phyloP scores from a whole-genome alignment of 768 basidiomycete species.

The Trametes maxima region DNA sequence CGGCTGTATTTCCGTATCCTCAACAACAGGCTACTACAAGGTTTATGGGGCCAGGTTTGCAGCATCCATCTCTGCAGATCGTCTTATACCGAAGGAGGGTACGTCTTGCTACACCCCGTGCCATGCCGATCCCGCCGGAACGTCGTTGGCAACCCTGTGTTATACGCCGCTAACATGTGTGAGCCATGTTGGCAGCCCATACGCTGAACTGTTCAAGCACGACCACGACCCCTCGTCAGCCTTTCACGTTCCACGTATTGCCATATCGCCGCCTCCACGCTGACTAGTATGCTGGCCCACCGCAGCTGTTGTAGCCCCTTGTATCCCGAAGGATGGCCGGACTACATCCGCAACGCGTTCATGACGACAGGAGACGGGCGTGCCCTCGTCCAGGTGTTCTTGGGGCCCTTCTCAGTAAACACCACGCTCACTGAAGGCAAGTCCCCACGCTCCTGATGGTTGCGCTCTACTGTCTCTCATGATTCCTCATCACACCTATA shows the following conservation, averaged over 20 bases:
- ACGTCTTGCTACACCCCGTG: too few relatives aligned
- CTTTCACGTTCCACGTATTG: background rate
- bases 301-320: conserved; percentile 53
- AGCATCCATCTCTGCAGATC: too few relatives aligned
- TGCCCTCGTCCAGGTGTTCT: conserved; percentile 49
- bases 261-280: background rate
- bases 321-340: conserved; percentile 56
- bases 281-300: background rate
- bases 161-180: too few relatives aligned
- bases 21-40: too few relatives aligned
- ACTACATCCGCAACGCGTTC: conserved; percentile 56
- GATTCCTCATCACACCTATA: background rate
- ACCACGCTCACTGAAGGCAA: conserved; percentile 42
- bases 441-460: background rate
- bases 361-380: conserved; percentile 45
- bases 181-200: too few relatives aligned
- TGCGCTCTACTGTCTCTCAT: background rate
- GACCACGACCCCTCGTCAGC: too few relatives aligned
- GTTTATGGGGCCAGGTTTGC: too few relatives aligned
- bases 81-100: too few relatives aligned
- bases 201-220: too few relatives aligned
- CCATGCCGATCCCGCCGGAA: too few relatives aligned
- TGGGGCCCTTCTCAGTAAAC: conserved; percentile 48
- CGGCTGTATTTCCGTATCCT: too few relatives aligned
- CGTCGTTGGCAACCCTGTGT: too few relatives aligned